These are phyloP conservation scores for Colletotrichum sp. DNA, from an alignment of 2,329 filamentous ascomycete species.

Conservation along the genomic window DNA sequence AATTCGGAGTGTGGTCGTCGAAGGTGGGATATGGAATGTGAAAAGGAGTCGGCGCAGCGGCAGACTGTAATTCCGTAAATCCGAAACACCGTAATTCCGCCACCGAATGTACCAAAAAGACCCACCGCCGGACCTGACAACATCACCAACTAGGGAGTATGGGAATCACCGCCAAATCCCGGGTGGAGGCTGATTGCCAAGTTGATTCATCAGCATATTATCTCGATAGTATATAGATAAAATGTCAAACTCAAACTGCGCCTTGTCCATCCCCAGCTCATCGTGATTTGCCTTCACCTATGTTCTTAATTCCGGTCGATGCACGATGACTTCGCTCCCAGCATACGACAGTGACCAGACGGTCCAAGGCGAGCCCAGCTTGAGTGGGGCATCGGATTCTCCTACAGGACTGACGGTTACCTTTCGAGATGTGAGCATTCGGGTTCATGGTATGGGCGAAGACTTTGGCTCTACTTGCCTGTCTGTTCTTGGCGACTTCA, in stretches of 20 bases:
- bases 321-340: background rate
- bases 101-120: background rate
- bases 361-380: background rate
- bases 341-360: background rate
- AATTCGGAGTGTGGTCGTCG: background rate
- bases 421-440: background rate
- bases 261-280: background rate
- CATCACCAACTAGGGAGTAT: background rate
- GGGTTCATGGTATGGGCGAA: background rate
- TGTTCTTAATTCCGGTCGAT: background rate
- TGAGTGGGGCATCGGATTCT: background rate
- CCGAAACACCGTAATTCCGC: constrained; percentile 9
- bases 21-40: background rate
- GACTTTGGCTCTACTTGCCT: background rate
- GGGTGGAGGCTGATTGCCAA: background rate
- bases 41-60: background rate
- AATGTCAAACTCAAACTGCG: background rate
- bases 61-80: background rate
- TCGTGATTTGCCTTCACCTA: background rate
- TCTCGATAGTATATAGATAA: background rate
- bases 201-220: background rate
- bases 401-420: background rate
- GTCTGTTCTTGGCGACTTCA: background rate
- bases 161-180: background rate
- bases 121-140: background rate